Evolutionary conservation across 2,329 filamentous ascomycete species (phyloP).

Genomic region (Fusarium mexicanum): DNA sequence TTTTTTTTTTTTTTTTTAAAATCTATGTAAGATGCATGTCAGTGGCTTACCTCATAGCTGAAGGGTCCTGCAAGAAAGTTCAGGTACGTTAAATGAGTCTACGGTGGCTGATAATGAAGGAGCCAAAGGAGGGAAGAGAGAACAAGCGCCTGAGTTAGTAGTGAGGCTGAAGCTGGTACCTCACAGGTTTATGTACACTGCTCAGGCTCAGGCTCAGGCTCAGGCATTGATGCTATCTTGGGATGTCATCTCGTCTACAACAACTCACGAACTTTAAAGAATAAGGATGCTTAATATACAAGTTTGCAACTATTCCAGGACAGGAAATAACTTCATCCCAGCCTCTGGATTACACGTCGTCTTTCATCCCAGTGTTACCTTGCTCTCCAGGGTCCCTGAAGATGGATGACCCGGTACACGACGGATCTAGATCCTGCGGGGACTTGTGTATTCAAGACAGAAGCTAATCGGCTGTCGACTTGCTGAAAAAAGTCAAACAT

Average conservation of each 20-base stretch:
- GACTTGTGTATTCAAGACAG: neutral
- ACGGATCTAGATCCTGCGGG: conserved; percentile 24
- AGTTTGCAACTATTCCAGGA: neutral
- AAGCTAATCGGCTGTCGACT: conserved; percentile 10
- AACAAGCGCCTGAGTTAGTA: conserved; percentile 1
- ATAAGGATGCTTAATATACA: neutral
- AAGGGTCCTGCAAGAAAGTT: conserved; percentile 6
- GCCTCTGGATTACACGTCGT: conserved; percentile 5
- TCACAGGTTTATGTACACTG: too few species aligned
- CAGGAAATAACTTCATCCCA: neutral
- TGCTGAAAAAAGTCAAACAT: conserved; percentile 27
- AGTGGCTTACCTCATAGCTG: neutral
- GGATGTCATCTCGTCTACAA: conserved; percentile 33
- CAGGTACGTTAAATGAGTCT: conserved; percentile 15
- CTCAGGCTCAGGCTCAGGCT: neutral
- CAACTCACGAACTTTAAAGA: neutral
- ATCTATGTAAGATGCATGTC: neutral
- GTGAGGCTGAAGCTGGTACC: neutral
- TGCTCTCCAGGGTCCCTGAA: neutral
- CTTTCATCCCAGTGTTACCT: neutral
- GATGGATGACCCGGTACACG: conserved; percentile 1
- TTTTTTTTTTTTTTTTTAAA: too few species aligned
- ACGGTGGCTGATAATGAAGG: conserved; percentile 7
- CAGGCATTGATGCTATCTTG: conserved; percentile 11
- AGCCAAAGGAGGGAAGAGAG: conserved; percentile 11